phyloP scores from a whole-genome alignment of 2,329 filamentous ascomycete genomes.

The Stagonosporopsis rhizophila region DNA sequence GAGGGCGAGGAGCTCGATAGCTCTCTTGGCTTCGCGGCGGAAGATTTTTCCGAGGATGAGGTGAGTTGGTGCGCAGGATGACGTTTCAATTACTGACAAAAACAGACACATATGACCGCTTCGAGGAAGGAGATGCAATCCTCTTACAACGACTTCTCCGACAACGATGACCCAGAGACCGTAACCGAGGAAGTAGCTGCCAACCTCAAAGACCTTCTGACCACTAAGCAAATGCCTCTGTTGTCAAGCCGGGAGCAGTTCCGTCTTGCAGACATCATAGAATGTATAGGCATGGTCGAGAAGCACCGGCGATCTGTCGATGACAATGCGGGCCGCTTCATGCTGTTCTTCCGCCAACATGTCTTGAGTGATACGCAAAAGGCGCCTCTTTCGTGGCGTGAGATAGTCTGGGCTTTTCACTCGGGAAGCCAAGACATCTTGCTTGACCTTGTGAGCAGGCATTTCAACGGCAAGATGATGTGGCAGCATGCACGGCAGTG shows the following conservation, averaged over 20 bases:
- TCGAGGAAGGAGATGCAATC: conserved; percentile 58
- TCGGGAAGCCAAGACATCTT: conserved; percentile 89
- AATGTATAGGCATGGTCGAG: conserved; percentile 84
- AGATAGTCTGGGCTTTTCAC: conserved; percentile 86
- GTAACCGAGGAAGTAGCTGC: conserved; percentile 76
- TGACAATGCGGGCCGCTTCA: conserved; percentile 84
- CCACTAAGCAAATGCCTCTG: conserved; percentile 75
- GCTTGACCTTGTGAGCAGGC: conserved; percentile 78
- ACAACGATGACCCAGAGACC: conserved; percentile 65
- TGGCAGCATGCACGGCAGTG: conserved; percentile 88
- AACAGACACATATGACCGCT: conserved; percentile 47
- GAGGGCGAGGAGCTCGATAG: conserved; percentile 82
- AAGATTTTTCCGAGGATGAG: conserved; percentile 57
- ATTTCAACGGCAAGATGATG: conserved; percentile 78
- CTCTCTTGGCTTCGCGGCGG: conserved; percentile 67
- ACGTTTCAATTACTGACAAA: conserved; percentile 8
- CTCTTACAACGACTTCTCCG: conserved; percentile 60
- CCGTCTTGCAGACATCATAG: conserved; percentile 80
- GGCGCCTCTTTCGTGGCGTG: conserved; percentile 71
- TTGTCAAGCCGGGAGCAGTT: conserved; percentile 88
- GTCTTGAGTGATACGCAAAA: conserved; percentile 70
- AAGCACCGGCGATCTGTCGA: conserved; percentile 89
- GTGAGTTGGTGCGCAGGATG: conserved; percentile 40
- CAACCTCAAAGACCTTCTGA: conserved; percentile 78
- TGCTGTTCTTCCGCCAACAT: conserved; percentile 86